These are phyloP conservation scores for Pterulicium gracile DNA, from an alignment of 1,284 basidiomycete species.

Conservation along the genomic window DNA sequence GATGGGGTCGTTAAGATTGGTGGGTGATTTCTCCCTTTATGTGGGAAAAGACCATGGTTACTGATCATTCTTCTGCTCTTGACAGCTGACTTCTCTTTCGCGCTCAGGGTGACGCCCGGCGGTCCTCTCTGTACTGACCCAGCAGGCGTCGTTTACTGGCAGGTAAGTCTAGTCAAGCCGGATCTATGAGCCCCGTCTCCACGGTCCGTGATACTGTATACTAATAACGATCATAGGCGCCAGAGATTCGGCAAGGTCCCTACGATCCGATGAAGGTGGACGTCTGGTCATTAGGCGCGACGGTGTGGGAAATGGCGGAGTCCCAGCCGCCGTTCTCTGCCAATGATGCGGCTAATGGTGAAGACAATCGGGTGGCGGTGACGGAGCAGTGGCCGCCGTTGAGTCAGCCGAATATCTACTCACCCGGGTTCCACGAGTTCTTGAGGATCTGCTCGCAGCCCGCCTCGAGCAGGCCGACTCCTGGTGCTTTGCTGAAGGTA, in stretches of 20 bases:
- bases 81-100: slow-evolving; percentile 68
- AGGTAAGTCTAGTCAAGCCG: no score
- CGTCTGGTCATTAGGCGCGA: slow-evolving; percentile 73
- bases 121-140: slow-evolving; percentile 39
- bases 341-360: slow-evolving; percentile 19
- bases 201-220: no score
- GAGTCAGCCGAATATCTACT: slow-evolving; percentile 44
- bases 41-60: slow-evolving; percentile 1
- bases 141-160: slow-evolving; percentile 71
- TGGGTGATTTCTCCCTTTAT: slow-evolving; percentile 23
- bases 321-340: slow-evolving; percentile 62
- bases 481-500: slow-evolving; percentile 52
- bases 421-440: slow-evolving; percentile 66
- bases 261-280: slow-evolving; percentile 70
- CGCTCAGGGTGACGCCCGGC: slow-evolving; percentile 41
- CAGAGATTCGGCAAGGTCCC: slow-evolving; percentile 31
- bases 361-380: slow-evolving; percentile 21
- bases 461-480: slow-evolving; percentile 40
- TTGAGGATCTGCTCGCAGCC: slow-evolving; percentile 56
- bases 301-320: slow-evolving; percentile 72
- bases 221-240: neutral
- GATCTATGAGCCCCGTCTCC: no score
- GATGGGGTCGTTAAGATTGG: slow-evolving; percentile 65
- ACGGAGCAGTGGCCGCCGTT: slow-evolving; percentile 56
- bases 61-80: slow-evolving; percentile 5